Base-by-base conservation (phyloP, 257 asterid species). In the Mentha longifolia region DNA sequence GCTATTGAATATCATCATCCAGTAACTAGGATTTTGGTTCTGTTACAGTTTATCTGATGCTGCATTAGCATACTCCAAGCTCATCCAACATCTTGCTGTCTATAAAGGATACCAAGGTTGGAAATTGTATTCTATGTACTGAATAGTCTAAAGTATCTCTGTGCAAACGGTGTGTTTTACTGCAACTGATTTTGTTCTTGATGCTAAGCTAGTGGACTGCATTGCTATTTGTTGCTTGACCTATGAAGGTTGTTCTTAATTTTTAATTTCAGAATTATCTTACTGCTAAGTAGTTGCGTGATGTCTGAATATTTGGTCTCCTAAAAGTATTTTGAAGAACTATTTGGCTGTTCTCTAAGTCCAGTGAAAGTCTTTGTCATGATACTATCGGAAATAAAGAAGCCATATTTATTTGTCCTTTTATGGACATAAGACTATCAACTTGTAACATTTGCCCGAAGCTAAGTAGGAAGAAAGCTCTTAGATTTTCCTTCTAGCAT, bases 81-180 rank as follows among this genome's bases (percentile, higher is more conserved):
- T 95, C 72, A 87, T 95, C 82, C 97, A 95, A 75, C 89, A 95
- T 82, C 70, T 91, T 84, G 96, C 96, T 31, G 81, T 83, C 66
- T 83, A 83, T 74, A 91, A 92, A 79, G 99, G 99, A 74, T 88
- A 92, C 83, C 80, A 63, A 95, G 97, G 98, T 93, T 59, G 70
- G 80, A 42, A 68, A 77, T 49, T 37, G 76, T 43, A 61, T 60
- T 55, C 22, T 45, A 14, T 41, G 37, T 71, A 68, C 68, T 12
- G 30, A 76, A 9, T 20, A 62, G 39, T 65, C 52, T 71, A 71
- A 30, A 52, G 20, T 33, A 15, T 42, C 64, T 63, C 33, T 54
- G 7, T 17, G 28, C 30, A 57, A 37, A 58, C 61, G 65, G 67
- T 17, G 41, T 76, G 50, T 25, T 62, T 61, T 41, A 9, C n/a